Evolutionary conservation across 352 stramenopile species (phyloP).

Genomic region (Phytophthora boehmeriae): DNA sequence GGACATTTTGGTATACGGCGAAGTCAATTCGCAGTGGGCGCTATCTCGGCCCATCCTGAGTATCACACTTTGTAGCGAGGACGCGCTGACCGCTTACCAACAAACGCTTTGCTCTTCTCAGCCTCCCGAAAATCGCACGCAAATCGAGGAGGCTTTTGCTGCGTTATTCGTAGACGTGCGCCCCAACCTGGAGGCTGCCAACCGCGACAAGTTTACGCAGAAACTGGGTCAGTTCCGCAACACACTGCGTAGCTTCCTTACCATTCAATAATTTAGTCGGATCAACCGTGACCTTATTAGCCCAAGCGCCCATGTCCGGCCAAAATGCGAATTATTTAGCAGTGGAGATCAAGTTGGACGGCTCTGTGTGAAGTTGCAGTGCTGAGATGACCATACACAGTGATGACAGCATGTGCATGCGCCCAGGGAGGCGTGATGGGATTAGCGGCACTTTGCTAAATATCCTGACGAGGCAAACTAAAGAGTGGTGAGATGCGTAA

Average conservation of each 20-base stretch:
- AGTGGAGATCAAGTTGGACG: background rate
- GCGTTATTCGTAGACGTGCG: constrained; percentile 95
- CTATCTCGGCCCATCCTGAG: constrained; percentile 97
- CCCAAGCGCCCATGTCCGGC: constrained; percentile 1
- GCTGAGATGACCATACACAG: background rate
- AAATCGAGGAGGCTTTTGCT: constrained; percentile 96
- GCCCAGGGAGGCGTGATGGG: background rate
- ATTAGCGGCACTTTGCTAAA: constrained; percentile 1
- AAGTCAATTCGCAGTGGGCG: constrained; percentile 97
- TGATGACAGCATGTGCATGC: background rate
- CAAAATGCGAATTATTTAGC: background rate
- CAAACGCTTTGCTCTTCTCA: constrained; percentile 95
- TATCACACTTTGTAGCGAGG: constrained; percentile 95
- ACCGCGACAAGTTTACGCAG: constrained; percentile 98
- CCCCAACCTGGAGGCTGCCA: constrained; percentile 95
- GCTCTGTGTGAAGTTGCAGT: background rate
- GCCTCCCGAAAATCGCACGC: constrained; percentile 90
- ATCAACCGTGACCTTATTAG: constrained; percentile 12
- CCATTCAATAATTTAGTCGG: constrained; percentile 66
- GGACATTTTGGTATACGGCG: constrained; percentile 97
- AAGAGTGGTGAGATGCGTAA: constrained; percentile 24
- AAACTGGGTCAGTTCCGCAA: constrained; percentile 97
- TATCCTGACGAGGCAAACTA: constrained; percentile 6
- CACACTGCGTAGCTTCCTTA: constrained; percentile 94
- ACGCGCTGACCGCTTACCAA: constrained; percentile 94